Evolutionary conservation across 495 filamentous ascomycete genomes (phyloP).

Genomic region (Talaromyces borbonicus): DNA sequence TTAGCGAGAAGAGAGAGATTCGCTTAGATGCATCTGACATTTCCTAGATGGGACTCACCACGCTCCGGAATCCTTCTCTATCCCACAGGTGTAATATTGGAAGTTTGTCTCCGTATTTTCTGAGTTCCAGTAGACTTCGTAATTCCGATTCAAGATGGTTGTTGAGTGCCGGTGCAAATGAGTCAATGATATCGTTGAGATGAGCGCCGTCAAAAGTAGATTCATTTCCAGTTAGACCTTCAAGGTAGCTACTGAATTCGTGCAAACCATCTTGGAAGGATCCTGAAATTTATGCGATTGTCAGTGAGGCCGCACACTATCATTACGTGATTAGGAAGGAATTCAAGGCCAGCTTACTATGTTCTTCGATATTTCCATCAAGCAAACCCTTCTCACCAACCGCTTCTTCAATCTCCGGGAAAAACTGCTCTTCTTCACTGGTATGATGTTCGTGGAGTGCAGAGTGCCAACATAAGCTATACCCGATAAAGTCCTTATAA

Average conservation of each 20-base stretch:
- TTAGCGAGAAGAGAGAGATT: background rate
- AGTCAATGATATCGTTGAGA: conserved; percentile 5
- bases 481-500: conserved; percentile 7
- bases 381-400: conserved; percentile 6
- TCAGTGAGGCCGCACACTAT: background rate
- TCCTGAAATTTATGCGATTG: background rate
- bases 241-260: conserved; percentile 3
- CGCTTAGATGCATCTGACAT: background rate
- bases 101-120: conserved; percentile 4
- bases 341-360: background rate
- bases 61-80: conserved; percentile 4
- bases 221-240: conserved; percentile 3
- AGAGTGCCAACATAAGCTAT: conserved; percentile 5
- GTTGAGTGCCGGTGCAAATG: conserved; percentile 3
- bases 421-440: conserved; percentile 7
- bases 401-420: conserved; percentile 5
- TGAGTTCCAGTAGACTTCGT: background rate
- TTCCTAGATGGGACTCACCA: background rate
- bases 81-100: background rate
- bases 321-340: background rate
- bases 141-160: conserved; percentile 5
- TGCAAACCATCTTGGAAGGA: conserved; percentile 4
- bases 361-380: background rate
- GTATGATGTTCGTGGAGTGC: conserved; percentile 3
- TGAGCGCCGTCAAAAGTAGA: conserved; percentile 1